phyloP scores from a whole-genome alignment of 179 eudicot genomes.

The Beta corolliflora region DNA sequence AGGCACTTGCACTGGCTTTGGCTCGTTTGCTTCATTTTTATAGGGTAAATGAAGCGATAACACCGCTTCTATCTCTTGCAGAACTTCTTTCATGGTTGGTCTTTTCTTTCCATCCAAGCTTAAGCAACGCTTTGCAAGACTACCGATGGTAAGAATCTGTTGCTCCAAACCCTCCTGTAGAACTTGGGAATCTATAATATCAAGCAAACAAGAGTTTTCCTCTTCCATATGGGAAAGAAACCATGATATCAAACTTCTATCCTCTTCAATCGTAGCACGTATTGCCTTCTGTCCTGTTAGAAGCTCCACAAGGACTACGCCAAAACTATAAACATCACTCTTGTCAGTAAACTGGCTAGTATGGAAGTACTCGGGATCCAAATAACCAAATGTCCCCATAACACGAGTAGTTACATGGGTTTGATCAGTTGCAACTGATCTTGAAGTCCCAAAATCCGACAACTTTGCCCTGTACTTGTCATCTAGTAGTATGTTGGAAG shows the following conservation, averaged over 20 bases:
- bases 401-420: constrained; percentile 18
- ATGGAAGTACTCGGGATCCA: constrained; percentile 13
- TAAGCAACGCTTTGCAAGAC: constrained; percentile 7
- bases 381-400: constrained; percentile 13
- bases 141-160: background rate
- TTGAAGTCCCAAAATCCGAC: constrained; percentile 18
- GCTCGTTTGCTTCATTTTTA: no score
- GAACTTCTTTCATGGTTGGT: constrained; percentile 14
- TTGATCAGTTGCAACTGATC: constrained; percentile 6
- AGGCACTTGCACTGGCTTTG: background rate
- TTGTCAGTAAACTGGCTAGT: constrained; percentile 7
- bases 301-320: constrained; percentile 12
- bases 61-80: constrained; percentile 3
- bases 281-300: constrained; percentile 14
- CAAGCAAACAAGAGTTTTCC: background rate
- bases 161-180: background rate
- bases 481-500: constrained; percentile 17
- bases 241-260: constrained; percentile 6
- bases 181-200: constrained; percentile 10
- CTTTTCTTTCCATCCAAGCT: constrained; percentile 10
- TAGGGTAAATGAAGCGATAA: background rate
- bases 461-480: constrained; percentile 12
- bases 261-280: background rate
- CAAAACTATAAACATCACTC: constrained; percentile 11
- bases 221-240: constrained; percentile 14